Base-by-base conservation (phyloP, 352 stramenopile genomes). In the Globisporangium lucens region DNA sequence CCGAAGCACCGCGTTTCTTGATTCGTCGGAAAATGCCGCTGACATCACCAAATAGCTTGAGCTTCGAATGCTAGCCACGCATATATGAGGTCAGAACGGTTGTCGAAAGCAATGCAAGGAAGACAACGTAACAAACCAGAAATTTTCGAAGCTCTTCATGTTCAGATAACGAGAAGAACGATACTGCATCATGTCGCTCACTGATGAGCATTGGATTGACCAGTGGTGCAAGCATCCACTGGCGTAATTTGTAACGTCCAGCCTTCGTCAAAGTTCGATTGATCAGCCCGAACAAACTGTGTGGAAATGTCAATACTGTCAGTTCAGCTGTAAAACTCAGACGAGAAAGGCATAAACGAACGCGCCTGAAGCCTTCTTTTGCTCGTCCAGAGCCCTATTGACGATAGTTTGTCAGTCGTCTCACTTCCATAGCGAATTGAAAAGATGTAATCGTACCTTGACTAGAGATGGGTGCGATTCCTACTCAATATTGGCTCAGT, bases 331-430 rank as follows among this genome's bases (percentile, higher is more conserved):
- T 46, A 17, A 30, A 6, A 47, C 33, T 15, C 53, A 30, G 17
- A 61, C 38, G 4, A 2, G 36, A 55, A 4, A 29, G 46, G 4
- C 1, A 22, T n/a, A 46, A 55, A 62, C 10, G 0, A 20, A 64
- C 38, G 22, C 53, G 93, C 87, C 87, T 95, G 59, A 94, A 93
- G 5, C 87, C 87, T 83, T 95, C 87, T 71, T 94, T 96, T 4
- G 85, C 77, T 70, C 80, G 76, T n/a, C 86, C 87, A 63, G 69
- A 77, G 43, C 80, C 79, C 86, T 94, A 27, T 13, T 10, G 22
- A 27, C 46, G 33, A 75, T 36, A 59, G 43, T 55, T 51, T 38
- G 12, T n/a, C 13, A 29, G 53, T 52, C 46, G 22, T 58, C 15
- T n/a, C 47, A 12, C 6, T 10, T 27, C 1, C 36, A 55, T 0